Percentiles rank a stretch among this genome's conserved stretches.
phyloP scores from a whole-genome alignment of 139 green algal species.

The Zygnema circumcarinatum region DNA sequence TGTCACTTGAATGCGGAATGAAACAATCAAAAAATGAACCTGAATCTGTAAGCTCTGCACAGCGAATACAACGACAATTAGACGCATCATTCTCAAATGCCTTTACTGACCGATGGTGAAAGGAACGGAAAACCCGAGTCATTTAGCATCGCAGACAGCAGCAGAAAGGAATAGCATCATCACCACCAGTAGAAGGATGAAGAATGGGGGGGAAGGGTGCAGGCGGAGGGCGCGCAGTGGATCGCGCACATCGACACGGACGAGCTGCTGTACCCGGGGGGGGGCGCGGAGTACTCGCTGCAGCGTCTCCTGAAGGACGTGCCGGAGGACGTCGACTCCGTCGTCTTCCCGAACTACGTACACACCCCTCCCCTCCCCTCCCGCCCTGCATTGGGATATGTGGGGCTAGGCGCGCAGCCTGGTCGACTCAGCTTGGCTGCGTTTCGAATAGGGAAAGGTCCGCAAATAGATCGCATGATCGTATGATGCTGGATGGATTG shows the following conservation, averaged over 20 bases:
- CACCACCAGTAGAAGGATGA: too few species aligned
- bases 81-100: too few species aligned
- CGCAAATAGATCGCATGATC: background rate
- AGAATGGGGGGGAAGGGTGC: too few species aligned
- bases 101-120: too few species aligned
- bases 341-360: slow-evolving; percentile 86
- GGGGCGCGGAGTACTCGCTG: slow-evolving; percentile 69
- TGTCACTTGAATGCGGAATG: background rate
- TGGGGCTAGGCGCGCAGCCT: background rate
- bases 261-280: slow-evolving; percentile 80
- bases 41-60: too few species aligned
- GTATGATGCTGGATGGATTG: background rate
- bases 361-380: too few species aligned
- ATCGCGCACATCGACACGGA: slow-evolving; percentile 86
- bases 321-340: slow-evolving; percentile 69
- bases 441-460: background rate
- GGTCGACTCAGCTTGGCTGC: background rate
- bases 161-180: too few species aligned
- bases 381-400: slow-evolving; percentile 3
- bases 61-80: too few species aligned
- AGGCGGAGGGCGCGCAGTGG: slow-evolving; percentile 72
- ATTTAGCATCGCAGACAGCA: too few species aligned
- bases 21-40: too few species aligned
- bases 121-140: too few species aligned
- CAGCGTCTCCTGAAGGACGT: slow-evolving; percentile 59